Percentiles rank a stretch among this genome's conserved stretches.
phyloP scores from a whole-genome alignment of 495 filamentous ascomycete genomes.

The Neurospora discreta region DNA sequence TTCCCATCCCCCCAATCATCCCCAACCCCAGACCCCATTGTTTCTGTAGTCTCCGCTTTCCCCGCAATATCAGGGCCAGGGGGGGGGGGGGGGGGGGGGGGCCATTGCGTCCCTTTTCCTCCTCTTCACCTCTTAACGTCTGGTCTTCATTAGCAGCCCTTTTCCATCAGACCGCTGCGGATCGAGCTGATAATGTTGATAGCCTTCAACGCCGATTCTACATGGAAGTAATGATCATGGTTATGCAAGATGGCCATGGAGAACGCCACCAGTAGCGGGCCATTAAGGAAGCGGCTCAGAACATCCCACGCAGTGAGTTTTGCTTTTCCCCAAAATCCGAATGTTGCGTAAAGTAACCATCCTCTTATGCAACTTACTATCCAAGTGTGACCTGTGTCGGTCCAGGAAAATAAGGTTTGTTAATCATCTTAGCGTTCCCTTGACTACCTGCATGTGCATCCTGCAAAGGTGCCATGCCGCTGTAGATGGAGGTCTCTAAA shows the following conservation, averaged over 20 bases:
- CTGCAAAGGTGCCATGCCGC: neutral
- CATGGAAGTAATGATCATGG: neutral
- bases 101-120: slow-evolving; percentile 1
- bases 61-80: slow-evolving; percentile 1
- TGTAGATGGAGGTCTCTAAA: neutral
- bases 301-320: slow-evolving; percentile 17
- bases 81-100: neutral
- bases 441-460: neutral
- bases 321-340: neutral
- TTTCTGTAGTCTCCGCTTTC: neutral
- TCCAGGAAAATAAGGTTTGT: slow-evolving; percentile 15
- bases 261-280: slow-evolving; percentile 4
- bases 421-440: neutral
- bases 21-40: neutral
- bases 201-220: neutral
- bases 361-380: neutral
- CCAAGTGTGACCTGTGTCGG: slow-evolving; percentile 15
- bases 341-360: neutral
- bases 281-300: slow-evolving; percentile 15
- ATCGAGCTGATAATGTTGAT: neutral
- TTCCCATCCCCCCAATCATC: neutral
- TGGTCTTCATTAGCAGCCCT: neutral
- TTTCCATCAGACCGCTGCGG: slow-evolving; percentile 13
- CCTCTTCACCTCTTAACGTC: neutral
- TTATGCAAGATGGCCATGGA: neutral